Conservation (phyloP, 768 basidiomycete species). For the Epithele typhae region DNA sequence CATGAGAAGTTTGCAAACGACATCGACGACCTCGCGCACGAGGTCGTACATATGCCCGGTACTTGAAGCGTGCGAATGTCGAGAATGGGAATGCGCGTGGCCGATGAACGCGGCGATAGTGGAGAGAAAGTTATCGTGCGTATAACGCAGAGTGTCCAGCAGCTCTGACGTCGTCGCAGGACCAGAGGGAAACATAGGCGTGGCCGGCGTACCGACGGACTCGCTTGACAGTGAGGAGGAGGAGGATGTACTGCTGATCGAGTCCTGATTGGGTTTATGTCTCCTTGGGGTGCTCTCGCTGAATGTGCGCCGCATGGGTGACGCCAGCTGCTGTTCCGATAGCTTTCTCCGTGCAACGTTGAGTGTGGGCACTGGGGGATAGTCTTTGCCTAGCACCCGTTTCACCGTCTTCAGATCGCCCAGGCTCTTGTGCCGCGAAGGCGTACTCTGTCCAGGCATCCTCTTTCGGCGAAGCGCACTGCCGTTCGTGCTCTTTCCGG, state of each 20-base stretch:
- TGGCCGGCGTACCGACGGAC: slow-evolving; percentile 40
- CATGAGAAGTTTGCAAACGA: slow-evolving; percentile 85
- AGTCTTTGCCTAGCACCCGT: slow-evolving; percentile 32
- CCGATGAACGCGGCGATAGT: slow-evolving; percentile 98
- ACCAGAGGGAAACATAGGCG: slow-evolving; percentile 64
- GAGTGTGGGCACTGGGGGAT: slow-evolving; percentile 30
- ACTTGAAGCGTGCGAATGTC: slow-evolving; percentile 85
- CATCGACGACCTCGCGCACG: slow-evolving; percentile 91
- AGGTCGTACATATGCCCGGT: slow-evolving; percentile 94
- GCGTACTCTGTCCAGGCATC: slow-evolving; percentile 9
- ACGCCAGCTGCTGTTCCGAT: slow-evolving; percentile 11
- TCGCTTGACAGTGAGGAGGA: slow-evolving; percentile 62
- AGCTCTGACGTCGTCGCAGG: slow-evolving; percentile 66
- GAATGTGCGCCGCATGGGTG: slow-evolving; percentile 6
- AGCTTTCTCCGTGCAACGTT: slow-evolving; percentile 4
- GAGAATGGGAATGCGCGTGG: slow-evolving; percentile 90
- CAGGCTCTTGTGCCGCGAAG: slow-evolving; percentile 48
- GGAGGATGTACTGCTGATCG: slow-evolving; percentile 70
- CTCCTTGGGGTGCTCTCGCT: slow-evolving; percentile 1
- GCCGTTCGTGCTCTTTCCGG: slow-evolving; percentile 13
- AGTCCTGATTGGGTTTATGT: slow-evolving; percentile 30
- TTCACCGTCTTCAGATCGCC: slow-evolving; percentile 41
- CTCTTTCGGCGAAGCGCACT: slow-evolving; percentile 11
- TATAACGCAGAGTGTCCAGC: slow-evolving; percentile 70
- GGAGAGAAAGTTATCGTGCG: slow-evolving; percentile 88